Conservation (phyloP, 2,329 filamentous ascomycete species). For the Fusarium penzigii region DNA sequence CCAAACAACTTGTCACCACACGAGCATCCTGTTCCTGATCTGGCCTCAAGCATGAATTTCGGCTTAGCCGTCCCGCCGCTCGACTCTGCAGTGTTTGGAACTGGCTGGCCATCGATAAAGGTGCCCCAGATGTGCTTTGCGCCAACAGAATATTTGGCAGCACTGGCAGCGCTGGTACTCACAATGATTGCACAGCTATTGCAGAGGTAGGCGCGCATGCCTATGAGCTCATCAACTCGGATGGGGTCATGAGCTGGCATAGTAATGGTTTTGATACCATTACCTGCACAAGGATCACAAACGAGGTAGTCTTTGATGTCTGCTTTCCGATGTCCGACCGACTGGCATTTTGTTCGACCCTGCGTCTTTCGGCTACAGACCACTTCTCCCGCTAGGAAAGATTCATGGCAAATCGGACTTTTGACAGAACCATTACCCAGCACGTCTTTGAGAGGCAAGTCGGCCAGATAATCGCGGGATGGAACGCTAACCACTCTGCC, state of each 20-base stretch:
- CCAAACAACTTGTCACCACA: slow-evolving; percentile 39
- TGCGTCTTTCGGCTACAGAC: too few species aligned
- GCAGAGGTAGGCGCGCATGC: slow-evolving; percentile 41
- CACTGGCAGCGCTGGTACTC: background rate
- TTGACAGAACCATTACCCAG: too few species aligned
- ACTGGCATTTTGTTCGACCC: too few species aligned
- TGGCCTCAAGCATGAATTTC: slow-evolving; percentile 6
- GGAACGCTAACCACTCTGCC: too few species aligned
- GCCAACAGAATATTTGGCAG: slow-evolving; percentile 10
- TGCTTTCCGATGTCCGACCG: too few species aligned
- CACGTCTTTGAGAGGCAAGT: too few species aligned
- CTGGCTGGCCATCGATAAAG: background rate
- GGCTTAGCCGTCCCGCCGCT: too few species aligned
- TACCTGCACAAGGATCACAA: slow-evolving; percentile 28
- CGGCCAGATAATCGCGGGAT: too few species aligned
- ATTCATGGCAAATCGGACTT: too few species aligned
- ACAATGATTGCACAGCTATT: slow-evolving; percentile 25
- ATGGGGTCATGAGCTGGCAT: slow-evolving; percentile 8
- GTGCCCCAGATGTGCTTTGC: slow-evolving; percentile 31
- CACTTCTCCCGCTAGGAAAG: too few species aligned
- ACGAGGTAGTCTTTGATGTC: slow-evolving; percentile 12
- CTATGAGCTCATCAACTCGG: slow-evolving; percentile 25
- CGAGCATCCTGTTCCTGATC: slow-evolving; percentile 38
- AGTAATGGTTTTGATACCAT: slow-evolving; percentile 20
- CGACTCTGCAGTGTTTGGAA: too few species aligned